A percentile compares a stretch with the other conserved stretches of the same genome.
phyloP scores from a whole-genome alignment of 208 protist species.

The Hexamita inflata region DNA sequence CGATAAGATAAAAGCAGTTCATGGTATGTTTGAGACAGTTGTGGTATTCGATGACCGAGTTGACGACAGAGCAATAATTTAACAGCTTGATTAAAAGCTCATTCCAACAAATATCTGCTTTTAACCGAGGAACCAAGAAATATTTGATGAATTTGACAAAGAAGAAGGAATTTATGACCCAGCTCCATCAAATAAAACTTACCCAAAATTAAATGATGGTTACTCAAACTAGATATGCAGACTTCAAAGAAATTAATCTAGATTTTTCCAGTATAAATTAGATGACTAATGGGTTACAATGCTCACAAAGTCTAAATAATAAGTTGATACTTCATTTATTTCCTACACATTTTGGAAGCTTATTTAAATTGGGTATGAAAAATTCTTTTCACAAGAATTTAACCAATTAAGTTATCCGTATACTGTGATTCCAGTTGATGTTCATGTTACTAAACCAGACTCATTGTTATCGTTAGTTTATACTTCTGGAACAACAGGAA shows the following conservation, averaged over 20 bases:
- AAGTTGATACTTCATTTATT: not conserved
- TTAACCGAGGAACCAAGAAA: not conserved
- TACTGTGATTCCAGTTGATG: not conserved
- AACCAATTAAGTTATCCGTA: not conserved
- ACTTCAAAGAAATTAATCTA: no score
- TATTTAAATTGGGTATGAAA: not conserved
- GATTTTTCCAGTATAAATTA: no score
- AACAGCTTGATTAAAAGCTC: no score
- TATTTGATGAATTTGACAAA: not conserved
- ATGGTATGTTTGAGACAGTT: not conserved
- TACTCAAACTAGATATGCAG: no score
- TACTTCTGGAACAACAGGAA: constrained; percentile 32
- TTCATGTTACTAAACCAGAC: not conserved
- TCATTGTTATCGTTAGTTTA: constrained; percentile 32
- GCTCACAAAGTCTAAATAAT: not conserved
- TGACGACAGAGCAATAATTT: not conserved
- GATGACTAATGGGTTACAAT: no score
- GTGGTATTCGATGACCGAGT: constrained; percentile 5
- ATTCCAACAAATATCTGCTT: not conserved
- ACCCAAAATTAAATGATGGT: no score
- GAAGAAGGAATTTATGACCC: not conserved
- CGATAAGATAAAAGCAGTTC: not conserved
- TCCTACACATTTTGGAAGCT: not conserved
- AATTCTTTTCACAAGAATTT: no score
- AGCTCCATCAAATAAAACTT: no score